phyloP scores from a whole-genome alignment of 495 filamentous ascomycete species.

The Glarea lozoyensis region DNA sequence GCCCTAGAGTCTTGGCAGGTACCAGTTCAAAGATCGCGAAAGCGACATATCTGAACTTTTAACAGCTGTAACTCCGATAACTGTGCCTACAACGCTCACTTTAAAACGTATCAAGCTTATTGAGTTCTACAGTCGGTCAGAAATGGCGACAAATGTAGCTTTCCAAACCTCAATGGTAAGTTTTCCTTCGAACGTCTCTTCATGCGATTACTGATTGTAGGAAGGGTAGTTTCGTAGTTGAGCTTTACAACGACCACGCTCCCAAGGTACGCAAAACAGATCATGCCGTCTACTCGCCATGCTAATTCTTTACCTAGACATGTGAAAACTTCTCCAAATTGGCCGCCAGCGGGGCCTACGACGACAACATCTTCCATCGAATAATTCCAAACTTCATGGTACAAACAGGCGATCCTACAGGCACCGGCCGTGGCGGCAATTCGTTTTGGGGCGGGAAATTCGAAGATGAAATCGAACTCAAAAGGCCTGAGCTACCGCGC shows the following conservation, averaged over 20 bases:
- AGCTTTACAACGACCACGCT: conserved; percentile 80
- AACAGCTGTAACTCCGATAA: no score
- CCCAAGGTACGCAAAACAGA: conserved; percentile 43
- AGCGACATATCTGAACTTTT: no score
- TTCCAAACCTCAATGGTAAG: conserved; percentile 80
- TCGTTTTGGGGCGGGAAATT: conserved; percentile 94
- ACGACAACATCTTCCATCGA: conserved; percentile 79
- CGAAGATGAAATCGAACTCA: conserved; percentile 72
- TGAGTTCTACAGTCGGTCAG: no score
- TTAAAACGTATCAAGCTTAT: no score
- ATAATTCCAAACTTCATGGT: conserved; percentile 96
- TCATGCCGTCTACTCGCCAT: neutral
- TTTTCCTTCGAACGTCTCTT: neutral
- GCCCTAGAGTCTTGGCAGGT: no score
- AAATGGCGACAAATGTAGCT: conserved; percentile 66
- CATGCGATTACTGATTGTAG: neutral
- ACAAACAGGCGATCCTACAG: conserved; percentile 92
- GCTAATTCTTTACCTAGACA: conserved; percentile 41
- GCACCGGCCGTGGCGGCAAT: conserved; percentile 82
- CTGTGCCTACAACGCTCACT: no score
- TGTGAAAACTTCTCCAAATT: conserved; percentile 85
- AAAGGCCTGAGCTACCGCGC: no score
- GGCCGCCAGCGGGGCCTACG: conserved; percentile 76
- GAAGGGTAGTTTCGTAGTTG: conserved; percentile 73
- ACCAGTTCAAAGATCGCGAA: no score